These are phyloP conservation scores for Coemansia sp. DNA, from an alignment of 192 early-diverging fungal genomes.

Conservation along the genomic window DNA sequence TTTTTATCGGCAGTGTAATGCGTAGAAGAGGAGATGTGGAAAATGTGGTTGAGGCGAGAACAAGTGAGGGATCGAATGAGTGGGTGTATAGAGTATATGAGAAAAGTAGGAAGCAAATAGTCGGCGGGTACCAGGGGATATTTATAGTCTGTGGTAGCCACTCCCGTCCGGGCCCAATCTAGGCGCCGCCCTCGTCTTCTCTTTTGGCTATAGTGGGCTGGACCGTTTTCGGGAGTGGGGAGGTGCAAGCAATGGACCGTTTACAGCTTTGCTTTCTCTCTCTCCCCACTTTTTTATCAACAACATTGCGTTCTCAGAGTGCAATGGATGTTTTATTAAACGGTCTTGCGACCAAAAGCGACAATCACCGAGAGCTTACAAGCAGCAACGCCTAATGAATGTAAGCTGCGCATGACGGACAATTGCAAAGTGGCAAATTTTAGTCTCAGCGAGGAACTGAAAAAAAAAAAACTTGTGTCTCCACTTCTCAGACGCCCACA, in stretches of 20 bases:
- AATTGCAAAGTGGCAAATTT: too few relatives aligned
- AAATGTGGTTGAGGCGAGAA: neutral
- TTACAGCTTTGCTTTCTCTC: neutral
- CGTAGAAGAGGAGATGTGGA: neutral
- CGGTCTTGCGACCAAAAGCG: neutral
- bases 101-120: neutral
- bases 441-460: neutral
- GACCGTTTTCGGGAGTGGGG: neutral
- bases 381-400: slow-evolving; percentile 1
- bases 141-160: slow-evolving; percentile 1
- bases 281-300: neutral
- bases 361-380: slow-evolving; percentile 2
- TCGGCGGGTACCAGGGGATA: neutral
- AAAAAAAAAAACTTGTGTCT: neutral
- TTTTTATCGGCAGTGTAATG: neutral
- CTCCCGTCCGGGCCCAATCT: slow-evolving; percentile 1
- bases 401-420: neutral
- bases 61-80: neutral
- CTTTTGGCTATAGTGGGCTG: slow-evolving; percentile 6
- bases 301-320: neutral
- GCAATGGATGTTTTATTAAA: neutral
- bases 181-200: slow-evolving; percentile 1
- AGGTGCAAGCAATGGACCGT: neutral
- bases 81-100: neutral
- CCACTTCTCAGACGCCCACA: slow-evolving; percentile 2